Base-by-base conservation (phyloP, 129 eudicot species). In the Mikania micrantha region DNA sequence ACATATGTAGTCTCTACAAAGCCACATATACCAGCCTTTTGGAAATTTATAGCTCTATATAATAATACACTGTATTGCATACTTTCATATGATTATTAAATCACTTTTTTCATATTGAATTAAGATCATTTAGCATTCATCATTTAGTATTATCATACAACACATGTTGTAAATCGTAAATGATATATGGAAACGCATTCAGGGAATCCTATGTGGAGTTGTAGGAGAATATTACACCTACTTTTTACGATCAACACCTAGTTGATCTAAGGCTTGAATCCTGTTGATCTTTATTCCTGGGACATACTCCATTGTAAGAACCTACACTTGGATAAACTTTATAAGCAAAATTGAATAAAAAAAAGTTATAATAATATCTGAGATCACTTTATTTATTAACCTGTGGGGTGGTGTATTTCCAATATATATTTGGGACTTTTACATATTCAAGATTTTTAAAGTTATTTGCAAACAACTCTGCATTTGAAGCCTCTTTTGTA, bases 321-420 rank as follows among this genome's bases (percentile, higher is more conserved):
- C 87, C 94, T 84, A 35, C 60, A 82, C 19, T 58, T 42, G 17
- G 64, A 67, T 57, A 45, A 61, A 60, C 50, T 9, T 39, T 72
- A 44, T 78, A 40, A 77, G 76, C 50, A 58, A 71, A 76, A 47
- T 16, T 48, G 32, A 32, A 56, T 27, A 56, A 3, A 4, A 32
- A 49, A n/a, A 60, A 32, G 6, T 17, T 10, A 1, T 35, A 21
- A 11, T 22, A 56, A 56, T 21, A 47, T 62, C 52, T 11, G 0
- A n/a, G 50, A 35, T 59, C 13, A 44, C 6, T 10, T 15, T 48
- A 34, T 0, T 25, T 45, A 60, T 78, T 69, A 81, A 88, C 97
- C 97, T 94, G 99, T 47, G 99, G 97, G 17, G 99, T 94, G 45
- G 97, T 89, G 88, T 81, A 89, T 70, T 94, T 86, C 99, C 99